phyloP scores from a whole-genome alignment of 2,329 filamentous ascomycete genomes.

The Epichloe aotearoae region DNA sequence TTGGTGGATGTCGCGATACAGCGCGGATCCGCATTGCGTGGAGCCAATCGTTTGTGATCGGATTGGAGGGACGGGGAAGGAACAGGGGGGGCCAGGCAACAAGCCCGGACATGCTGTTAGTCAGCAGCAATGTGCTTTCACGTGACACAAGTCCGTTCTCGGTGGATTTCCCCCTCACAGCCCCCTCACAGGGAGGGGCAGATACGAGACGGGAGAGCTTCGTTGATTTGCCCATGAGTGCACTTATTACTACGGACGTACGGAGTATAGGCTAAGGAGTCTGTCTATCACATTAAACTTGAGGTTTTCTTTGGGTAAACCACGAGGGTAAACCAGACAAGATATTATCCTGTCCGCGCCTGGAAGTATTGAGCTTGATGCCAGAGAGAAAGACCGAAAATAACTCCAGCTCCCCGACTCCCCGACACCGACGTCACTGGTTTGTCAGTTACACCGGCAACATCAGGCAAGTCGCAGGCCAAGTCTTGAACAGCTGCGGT shows the following conservation, averaged over 20 bases:
- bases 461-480: neutral
- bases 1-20: constrained; percentile 6
- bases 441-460: neutral
- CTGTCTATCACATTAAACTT: too few relatives aligned
- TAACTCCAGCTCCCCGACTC: neutral
- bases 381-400: neutral
- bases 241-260: too few relatives aligned
- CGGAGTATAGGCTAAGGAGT: too few relatives aligned
- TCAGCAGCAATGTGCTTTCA: neutral
- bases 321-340: too few relatives aligned
- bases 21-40: constrained; percentile 2
- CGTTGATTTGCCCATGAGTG: too few relatives aligned
- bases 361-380: too few relatives aligned
- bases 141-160: neutral
- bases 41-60: neutral
- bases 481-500: neutral
- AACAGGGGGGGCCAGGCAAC: neutral
- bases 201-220: too few relatives aligned
- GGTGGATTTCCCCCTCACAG: too few relatives aligned
- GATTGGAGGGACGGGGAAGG: neutral
- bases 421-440: neutral
- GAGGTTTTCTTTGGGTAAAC: too few relatives aligned
- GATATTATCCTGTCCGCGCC: too few relatives aligned
- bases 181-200: too few relatives aligned
- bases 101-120: neutral